Evolutionary conservation across 176 grass and related monocot species (phyloP), one percentile per base, ranked within the genome.

Genomic region (Ensete ventricosum): DNA sequence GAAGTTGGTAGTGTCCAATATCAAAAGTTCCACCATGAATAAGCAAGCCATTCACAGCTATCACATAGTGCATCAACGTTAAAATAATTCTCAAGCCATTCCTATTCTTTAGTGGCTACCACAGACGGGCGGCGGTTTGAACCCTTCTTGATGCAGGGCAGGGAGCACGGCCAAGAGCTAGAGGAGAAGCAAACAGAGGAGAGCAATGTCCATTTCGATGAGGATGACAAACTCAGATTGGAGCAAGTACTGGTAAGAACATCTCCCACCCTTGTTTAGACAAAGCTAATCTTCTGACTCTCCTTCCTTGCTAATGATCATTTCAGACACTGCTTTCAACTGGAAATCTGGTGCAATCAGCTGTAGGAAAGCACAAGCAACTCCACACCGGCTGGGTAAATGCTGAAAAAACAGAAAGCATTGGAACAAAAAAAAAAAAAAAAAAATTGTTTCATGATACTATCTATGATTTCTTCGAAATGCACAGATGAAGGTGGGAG

Each of bases 401-500:
- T 9, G 21, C 21, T 49, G 14, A 11, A 29, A 29, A 34, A 34
- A 19, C 22, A 8, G 12, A 6, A 20, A 60, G 1, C 57, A 9
- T 19, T 19, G 0, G 22, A 23, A 23, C 22, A 0, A 17, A 64
- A 3, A 11, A 25, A 9, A 65, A 14, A 2, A 26, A 29, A 11
- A 1, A 5, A 26, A 11, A 65, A 23, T 23, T 34, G 34, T 43
- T 43, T 43, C 34, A 9, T 20, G 22, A 62, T n/a, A 13, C 14
- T 9, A 65, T 24, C 14, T 9, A 65, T 24, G 22, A 26, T 13
- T 13, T 65, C 3, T 65, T 26, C 14, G 22, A 65, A 65, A 62
- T 67, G 59, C 8, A 26, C 82, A 96, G 89, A 72, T 90, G 52
- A 81, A 86, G 69, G 49, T 77, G 8, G 87, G 78, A 11, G 80